Conservation (phyloP, 495 filamentous ascomycete species). For the Pseudoneurospora amorphoporcata region DNA sequence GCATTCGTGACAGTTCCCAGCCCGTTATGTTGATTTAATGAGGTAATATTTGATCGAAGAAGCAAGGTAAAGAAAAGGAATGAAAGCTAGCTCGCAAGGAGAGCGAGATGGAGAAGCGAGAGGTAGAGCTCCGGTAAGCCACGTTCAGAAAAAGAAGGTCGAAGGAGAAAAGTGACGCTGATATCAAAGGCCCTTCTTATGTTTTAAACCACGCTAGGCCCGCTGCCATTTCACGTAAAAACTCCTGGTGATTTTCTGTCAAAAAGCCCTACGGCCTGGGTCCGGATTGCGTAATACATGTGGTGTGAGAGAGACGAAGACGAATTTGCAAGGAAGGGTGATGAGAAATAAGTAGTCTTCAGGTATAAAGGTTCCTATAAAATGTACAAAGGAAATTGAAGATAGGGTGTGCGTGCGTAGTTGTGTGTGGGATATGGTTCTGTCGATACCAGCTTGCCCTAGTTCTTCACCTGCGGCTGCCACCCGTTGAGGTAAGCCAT, state of each 20-base stretch:
- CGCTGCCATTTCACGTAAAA: not conserved
- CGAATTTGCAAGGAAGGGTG: not conserved
- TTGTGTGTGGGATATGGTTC: not conserved
- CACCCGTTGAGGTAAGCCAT: constrained; percentile 94
- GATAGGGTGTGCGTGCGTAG: not conserved
- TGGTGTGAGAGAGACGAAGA: not conserved
- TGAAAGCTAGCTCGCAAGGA: not conserved
- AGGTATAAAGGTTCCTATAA: not conserved
- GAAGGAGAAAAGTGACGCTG: too few relatives aligned
- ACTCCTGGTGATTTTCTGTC: not conserved
- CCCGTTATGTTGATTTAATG: not conserved
- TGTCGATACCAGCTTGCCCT: not conserved
- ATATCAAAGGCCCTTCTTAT: not conserved
- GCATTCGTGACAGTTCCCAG: not conserved
- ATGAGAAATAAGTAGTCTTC: not conserved
- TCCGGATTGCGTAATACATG: not conserved
- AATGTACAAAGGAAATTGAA: not conserved
- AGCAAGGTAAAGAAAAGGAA: not conserved
- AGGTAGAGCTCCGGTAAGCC: not conserved
- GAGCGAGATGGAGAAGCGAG: too few relatives aligned
- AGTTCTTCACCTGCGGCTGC: constrained; percentile 38
- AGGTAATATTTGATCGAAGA: not conserved
- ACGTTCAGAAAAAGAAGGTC: too few relatives aligned
- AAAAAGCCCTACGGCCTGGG: not conserved
- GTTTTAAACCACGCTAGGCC: not conserved